Evolutionary conservation across 768 basidiomycete species (phyloP), one percentile per base, ranked within the genome.

Genomic region (Mycena rebaudengoi): DNA sequence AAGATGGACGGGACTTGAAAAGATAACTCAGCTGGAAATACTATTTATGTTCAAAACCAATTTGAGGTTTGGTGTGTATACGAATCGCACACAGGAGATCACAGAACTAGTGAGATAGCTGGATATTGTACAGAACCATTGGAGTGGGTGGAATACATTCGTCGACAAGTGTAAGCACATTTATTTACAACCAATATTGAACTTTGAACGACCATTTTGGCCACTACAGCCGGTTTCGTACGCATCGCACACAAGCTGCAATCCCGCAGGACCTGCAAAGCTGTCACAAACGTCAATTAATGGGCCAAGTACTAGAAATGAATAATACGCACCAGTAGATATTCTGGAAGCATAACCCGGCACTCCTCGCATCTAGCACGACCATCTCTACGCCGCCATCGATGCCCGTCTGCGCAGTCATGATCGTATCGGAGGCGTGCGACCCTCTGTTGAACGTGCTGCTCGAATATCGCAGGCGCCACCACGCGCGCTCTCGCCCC

Each of bases 351-450:
- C 50, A 74, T 54, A 46, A 71, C 58, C 14, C 74, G 70, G 62
- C 88, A 88, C 57, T 71, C 78, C 52, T 86, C 81, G 52, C 88
- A 89, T 11, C 26, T 49, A 5, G 82, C 84, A 0, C 77, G 79
- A 0, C 85, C 86, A 2, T 70, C 1, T 0, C 80, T 75, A 37
- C 80, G 80, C 25, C 67, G 73, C 87, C 88, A 89, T 0, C n/a
- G 49, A 45, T 73, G 74, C 4, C 80, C 75, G 12, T 62, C 18
- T 5, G 61, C 68, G 59, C 90, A 91, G 3, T 87, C 80, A 68
- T 91, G 90, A 60, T 86, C 82, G 6, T 76, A 73, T 10, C 86
- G 74, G 39, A 91, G 74, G 5, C 76, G 67, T 26, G 74, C 70
- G 2, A 74, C 75, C 58, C 76, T 75, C 40, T 75, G 70, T 26